Percentiles rank a stretch among this genome's conserved stretches.
Conservation (phyloP, 305 asterid genomes). For the Petunia hybrid region DNA sequence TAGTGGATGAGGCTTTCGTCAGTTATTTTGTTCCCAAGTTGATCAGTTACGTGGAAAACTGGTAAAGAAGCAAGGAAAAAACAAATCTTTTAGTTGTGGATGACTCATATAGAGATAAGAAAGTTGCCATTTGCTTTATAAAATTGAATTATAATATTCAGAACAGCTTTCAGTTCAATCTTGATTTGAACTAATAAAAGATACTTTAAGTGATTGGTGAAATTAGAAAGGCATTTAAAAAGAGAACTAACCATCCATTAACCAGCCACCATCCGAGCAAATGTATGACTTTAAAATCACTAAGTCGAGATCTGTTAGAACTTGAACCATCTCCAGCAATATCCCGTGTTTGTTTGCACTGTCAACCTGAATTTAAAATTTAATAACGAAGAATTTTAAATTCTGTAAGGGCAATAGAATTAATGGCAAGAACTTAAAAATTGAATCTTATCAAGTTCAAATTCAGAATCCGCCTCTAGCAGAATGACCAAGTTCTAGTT, state of each 20-base stretch:
- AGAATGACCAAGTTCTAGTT: neutral
- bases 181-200: slow-evolving; percentile 13
- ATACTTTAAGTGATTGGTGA: neutral
- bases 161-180: slow-evolving; percentile 8
- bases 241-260: slow-evolving; percentile 85
- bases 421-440: no score
- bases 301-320: slow-evolving; percentile 87
- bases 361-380: slow-evolving; percentile 60
- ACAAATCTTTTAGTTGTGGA: slow-evolving; percentile 29
- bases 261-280: slow-evolving; percentile 94
- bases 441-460: no score
- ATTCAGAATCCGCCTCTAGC: neutral
- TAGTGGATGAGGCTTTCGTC: slow-evolving; percentile 63
- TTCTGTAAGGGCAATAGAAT: no score
- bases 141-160: slow-evolving; percentile 21
- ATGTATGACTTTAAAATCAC: slow-evolving; percentile 89
- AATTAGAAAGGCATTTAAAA: slow-evolving; percentile 16
- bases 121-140: slow-evolving; percentile 28
- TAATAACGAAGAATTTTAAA: neutral
- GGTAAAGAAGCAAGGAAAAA: slow-evolving; percentile 43
- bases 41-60: slow-evolving; percentile 96
- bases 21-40: slow-evolving; percentile 68
- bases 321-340: slow-evolving; percentile 92
- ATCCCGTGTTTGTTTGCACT: slow-evolving; percentile 90
- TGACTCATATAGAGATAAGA: slow-evolving; percentile 40